These are phyloP conservation scores for Monilinia polystroma DNA, from an alignment of 2,329 filamentous ascomycete genomes.

Conservation along the genomic window DNA sequence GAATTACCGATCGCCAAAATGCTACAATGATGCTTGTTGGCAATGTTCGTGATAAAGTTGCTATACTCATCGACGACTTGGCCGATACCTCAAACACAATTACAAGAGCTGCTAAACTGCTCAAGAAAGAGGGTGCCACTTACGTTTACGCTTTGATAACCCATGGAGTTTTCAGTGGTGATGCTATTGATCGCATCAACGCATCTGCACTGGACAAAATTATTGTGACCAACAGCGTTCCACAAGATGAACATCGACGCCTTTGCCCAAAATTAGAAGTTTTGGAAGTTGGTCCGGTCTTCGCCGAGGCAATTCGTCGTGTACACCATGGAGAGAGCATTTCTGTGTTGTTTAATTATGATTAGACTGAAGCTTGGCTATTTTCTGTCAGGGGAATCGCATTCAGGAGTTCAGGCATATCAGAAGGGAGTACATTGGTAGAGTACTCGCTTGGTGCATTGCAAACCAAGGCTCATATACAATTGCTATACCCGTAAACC, in stretches of 20 bases:
- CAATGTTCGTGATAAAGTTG: constrained; percentile 74
- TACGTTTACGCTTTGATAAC: constrained; percentile 90
- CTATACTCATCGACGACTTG: constrained; percentile 91
- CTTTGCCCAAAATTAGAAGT: constrained; percentile 87
- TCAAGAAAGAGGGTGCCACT: constrained; percentile 93
- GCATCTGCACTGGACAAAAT: constrained; percentile 91
- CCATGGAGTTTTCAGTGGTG: constrained; percentile 91
- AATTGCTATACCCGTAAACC: constrained; percentile 22
- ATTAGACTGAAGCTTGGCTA: constrained; percentile 22
- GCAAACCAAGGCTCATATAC: constrained; percentile 18
- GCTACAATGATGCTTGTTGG: constrained; percentile 96
- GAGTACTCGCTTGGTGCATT: constrained; percentile 18
- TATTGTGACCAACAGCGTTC: constrained; percentile 91
- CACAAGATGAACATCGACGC: constrained; percentile 76
- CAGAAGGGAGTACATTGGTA: constrained; percentile 19
- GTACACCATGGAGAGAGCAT: constrained; percentile 98
- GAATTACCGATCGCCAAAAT: constrained; percentile 84
- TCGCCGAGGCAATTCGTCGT: constrained; percentile 91
- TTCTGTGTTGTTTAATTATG: constrained; percentile 30
- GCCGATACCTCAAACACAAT: constrained; percentile 97
- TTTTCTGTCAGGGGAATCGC: constrained; percentile 10
- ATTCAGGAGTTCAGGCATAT: constrained; percentile 18
- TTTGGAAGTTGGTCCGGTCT: constrained; percentile 85
- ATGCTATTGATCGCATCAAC: constrained; percentile 92
- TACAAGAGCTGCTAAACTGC: constrained; percentile 90